Conservation (phyloP, 1,139 yeast genomes). For the Protomyces inundatus region DNA sequence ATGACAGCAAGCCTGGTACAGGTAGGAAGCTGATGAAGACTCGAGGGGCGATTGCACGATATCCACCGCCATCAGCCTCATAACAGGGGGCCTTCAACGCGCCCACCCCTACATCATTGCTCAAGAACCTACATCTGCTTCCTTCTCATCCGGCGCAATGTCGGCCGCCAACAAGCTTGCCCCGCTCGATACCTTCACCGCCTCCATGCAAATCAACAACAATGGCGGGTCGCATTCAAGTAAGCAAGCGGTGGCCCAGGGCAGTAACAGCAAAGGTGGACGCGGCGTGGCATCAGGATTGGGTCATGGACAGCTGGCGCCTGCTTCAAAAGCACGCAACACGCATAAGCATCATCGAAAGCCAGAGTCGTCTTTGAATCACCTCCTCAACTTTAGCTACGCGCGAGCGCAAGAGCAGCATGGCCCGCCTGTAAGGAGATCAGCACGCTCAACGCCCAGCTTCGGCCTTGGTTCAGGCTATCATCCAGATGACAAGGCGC, state of each 20-base stretch:
- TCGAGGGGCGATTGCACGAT: too few species aligned
- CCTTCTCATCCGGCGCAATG: not conserved
- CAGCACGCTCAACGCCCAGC: conserved; percentile 26
- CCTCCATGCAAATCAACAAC: not conserved
- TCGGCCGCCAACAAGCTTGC: not conserved
- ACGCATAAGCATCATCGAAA: conserved; percentile 24
- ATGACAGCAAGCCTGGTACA: too few species aligned
- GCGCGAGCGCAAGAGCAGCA: conserved; percentile 28
- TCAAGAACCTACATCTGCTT: too few species aligned
- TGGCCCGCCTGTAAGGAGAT: conserved; percentile 24
- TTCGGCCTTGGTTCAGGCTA: conserved; percentile 32
- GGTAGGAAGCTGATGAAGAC: too few species aligned
- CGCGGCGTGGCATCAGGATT: not conserved
- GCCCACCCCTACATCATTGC: too few species aligned
- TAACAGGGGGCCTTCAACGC: too few species aligned
- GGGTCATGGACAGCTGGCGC: not conserved
- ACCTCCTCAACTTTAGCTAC: conserved; percentile 36
- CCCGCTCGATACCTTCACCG: not conserved
- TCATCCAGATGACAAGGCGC: conserved; percentile 57
- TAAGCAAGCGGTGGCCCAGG: not conserved
- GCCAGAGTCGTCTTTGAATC: conserved; percentile 34
- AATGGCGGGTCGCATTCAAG: not conserved
- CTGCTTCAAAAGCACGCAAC: conserved; percentile 1
- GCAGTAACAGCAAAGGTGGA: not conserved
- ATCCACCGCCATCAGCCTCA: too few species aligned